Evolutionary conservation across 441 rosid genomes (phyloP), one percentile per base, ranked within the genome.

Genomic region (Pelargonium myrrhifolium): DNA sequence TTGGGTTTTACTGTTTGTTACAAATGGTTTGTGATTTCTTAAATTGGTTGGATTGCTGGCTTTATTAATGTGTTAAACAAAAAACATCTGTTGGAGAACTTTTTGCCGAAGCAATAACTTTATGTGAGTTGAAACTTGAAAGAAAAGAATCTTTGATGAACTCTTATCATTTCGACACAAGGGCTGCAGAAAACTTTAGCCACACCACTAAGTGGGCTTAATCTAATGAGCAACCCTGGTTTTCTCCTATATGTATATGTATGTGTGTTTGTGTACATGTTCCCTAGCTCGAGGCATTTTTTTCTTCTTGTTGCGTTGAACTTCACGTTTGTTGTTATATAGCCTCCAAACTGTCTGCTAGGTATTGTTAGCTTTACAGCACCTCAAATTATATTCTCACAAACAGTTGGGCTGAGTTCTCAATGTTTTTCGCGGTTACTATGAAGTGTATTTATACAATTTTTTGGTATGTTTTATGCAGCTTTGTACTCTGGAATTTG

Each of bases 401-500:
- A 62, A 61, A 21, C 28, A 40, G 4, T 68, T 53, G 21, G 31
- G 43, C 12, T 1, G n/a, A 37, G 6, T 67, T 68, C 9, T 58
- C 5, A 31, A 17, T 65, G 4, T 21, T 58, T 58, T 9, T 21
- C 1, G 2, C 61, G 28, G 15, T 64, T 47, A 59, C 62, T 64
- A 11, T 69, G 24, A 35, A 9, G 49, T 63, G 24, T 15, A 15
- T 7, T 43, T 26, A 15, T 62, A 72, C 15, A 55, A 22, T 9
- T 43, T 47, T 62, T 49, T 3, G 18, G 43, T 66, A 47, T 71
- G 17, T 56, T 20, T 67, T 71, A 8, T 81, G 75, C 76, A 95
- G 98, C 90, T 95, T 2, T 95, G 99, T 69, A 92, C 95, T 11
- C 91, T 95, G 77, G 99, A 95, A 80, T 92, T 95, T 78, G 97